Base-by-base conservation (phyloP, 768 basidiomycete species). In the Amanita exitialis region DNA sequence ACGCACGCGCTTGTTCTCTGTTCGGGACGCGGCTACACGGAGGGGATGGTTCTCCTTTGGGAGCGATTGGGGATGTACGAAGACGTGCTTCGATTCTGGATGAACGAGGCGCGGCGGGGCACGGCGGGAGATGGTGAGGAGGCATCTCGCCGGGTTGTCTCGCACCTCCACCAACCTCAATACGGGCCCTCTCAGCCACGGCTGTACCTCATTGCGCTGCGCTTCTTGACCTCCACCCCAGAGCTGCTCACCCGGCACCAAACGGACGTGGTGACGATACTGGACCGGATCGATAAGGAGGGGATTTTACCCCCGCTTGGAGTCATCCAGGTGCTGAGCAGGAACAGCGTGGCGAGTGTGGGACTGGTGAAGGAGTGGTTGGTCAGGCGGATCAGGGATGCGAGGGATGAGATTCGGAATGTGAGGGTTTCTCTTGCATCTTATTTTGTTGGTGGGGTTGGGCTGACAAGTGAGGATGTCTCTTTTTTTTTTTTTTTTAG, bases 21-120 rank as follows among this genome's bases (percentile, higher is more conserved):
- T 67, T 91, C 93, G 5, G 90, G 83, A 23, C 76, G 79, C 35
- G 74, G 70, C 10, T 96, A 92, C 59, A 92, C 83, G 0, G 77
- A 79, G 0, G 96, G 96, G 1, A 76, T 95, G 9, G 86, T 98
- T 2, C 67, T 89, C 4, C 73, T 98, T 2, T 98, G 93, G 90
- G 96, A 96, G 68, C 82, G 78, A 54, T 73, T 93, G 69, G 92
- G 88, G 6, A 94, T 96, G 95, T 90, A 91, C 63, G 95, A 97
- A 59, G 94, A 96, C 57, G 83, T 98, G 43, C 62, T 98, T 27
- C 78, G 93, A 20, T 96, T 90, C 69, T 93, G 86, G 85, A 94
- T 95, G 78, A 87, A 89, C 52, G 75, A 75, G 54, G 74, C 85
- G 50, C 66, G 62, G 15, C 70, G 71, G 34, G 74, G 67, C 10